Percentiles rank a stretch among this genome's conserved stretches.
Evolutionary conservation across 805 yeast species (phyloP).

Genomic region (Wickerhamomyces subpelliculosus): DNA sequence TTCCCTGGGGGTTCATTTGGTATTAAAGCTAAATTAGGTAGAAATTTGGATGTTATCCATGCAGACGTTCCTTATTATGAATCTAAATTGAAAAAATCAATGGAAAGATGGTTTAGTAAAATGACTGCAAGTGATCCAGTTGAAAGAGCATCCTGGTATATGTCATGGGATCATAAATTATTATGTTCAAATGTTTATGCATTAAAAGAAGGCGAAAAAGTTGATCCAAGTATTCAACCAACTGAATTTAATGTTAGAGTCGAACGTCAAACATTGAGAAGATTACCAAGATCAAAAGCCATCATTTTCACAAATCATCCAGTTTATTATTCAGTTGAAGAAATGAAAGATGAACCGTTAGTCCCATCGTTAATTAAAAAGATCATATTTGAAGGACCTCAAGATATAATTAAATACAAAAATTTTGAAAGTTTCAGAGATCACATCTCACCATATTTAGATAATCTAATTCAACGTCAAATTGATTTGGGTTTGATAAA

Average conservation of each 20-base stretch:
- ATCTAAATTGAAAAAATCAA: conserved; percentile 55
- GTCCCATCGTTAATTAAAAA: conserved; percentile 60
- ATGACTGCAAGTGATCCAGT: conserved; percentile 58
- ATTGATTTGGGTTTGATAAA: conserved; percentile 46
- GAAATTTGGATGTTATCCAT: conserved; percentile 56
- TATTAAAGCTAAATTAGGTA: conserved; percentile 52
- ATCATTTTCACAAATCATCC: conserved; percentile 74
- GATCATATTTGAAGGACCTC: conserved; percentile 60
- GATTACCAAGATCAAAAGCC: conserved; percentile 58
- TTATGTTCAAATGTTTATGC: conserved; percentile 51
- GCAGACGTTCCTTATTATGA: conserved; percentile 64
- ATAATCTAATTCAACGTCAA: conserved; percentile 51
- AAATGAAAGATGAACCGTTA: conserved; percentile 75
- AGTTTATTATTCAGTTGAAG: conserved; percentile 70
- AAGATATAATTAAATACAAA: conserved; percentile 57
- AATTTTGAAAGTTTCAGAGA: conserved; percentile 52
- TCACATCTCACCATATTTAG: conserved; percentile 52
- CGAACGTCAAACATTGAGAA: conserved; percentile 65
- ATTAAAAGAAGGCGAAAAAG: conserved; percentile 29
- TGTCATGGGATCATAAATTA: conserved; percentile 66
- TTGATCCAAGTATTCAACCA: conserved; percentile 37
- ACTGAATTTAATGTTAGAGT: conserved; percentile 59
- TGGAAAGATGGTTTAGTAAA: conserved; percentile 67
- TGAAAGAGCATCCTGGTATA: conserved; percentile 71
- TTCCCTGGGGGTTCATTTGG: conserved; percentile 77